Conservation (phyloP, 495 filamentous ascomycete genomes). For the Penicillium roqueforti region DNA sequence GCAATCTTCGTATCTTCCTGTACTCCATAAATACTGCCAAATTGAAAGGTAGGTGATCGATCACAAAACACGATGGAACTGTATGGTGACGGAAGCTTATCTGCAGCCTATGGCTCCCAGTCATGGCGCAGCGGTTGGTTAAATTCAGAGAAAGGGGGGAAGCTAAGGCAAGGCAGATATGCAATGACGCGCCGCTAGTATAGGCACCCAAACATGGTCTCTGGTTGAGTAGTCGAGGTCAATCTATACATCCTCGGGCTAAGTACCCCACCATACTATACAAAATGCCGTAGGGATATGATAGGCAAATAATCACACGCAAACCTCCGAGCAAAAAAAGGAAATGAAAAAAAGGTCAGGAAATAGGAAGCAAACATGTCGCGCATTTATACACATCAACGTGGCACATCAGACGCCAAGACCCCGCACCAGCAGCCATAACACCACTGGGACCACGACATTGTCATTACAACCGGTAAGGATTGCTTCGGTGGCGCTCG, state of each 20-base stretch:
- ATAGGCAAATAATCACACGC: neutral
- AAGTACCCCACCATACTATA: conserved; percentile 4
- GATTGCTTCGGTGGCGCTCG: conserved; percentile 91
- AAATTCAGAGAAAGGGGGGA: neutral
- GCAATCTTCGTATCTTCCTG: neutral
- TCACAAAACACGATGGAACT: neutral
- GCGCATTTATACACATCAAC: conserved; percentile 9
- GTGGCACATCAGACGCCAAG: conserved; percentile 55
- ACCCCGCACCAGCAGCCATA: conserved; percentile 85
- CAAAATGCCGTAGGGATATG: conserved; percentile 2
- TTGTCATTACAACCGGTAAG: conserved; percentile 98
- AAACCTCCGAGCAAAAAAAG: conserved; percentile 4
- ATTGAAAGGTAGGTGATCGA: too few species aligned
- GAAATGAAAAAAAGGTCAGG: neutral
- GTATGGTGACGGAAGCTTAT: conserved; percentile 11
- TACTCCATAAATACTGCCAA: neutral
- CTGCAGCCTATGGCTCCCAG: conserved; percentile 8
- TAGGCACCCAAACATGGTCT: conserved; percentile 5
- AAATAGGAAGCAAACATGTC: neutral
- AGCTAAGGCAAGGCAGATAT: conserved; percentile 4
- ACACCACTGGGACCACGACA: conserved; percentile 89
- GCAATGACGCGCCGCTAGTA: conserved; percentile 2
- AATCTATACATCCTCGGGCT: conserved; percentile 3
- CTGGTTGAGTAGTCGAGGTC: neutral
- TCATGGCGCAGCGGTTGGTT: neutral